Base-by-base conservation (phyloP, 2,329 filamentous ascomycete genomes). In the Coniosporium tulheliwenetii region DNA sequence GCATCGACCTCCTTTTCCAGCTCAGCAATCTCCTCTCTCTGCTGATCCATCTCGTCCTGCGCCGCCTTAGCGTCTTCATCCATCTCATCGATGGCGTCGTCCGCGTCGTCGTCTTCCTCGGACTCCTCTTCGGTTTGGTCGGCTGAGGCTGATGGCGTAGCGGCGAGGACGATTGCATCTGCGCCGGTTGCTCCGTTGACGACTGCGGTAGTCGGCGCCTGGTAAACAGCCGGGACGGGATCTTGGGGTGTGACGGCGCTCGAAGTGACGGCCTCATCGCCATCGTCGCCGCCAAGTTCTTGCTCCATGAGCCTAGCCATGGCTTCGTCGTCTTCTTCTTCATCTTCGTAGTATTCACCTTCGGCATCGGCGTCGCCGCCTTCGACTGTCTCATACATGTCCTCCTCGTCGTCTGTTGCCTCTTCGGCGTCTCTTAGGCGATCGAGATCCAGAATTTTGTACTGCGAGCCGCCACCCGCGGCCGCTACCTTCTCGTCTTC, bases 401-500 rank as follows among this genome's bases (percentile, higher is more conserved):
- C 61, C 9, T 57, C 60, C 59, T 59, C 12, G 65, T 62, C 1
- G 66, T 69, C 67, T 1, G 54, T 39, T 16, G 13, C 36, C 15
- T 39, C 14, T 31, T 41, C 39, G 33, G 52, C 43, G 41, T 44
- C 14, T 40, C 45, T 40, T 38, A 40, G 30, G 37, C 46, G 43
- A 12, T 61, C 56, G 15, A 52, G 53, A 41, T 61, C 58, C 12
- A 60, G 64, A 51, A 81, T 66, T 52, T 85, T 77, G 50, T 74
- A 81, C 39, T 53, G 53, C 30, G 53, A 50, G 10, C 78, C 74
- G 15, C 71, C 71, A 2, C 68, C 47, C 4, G 77, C 73, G 33
- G 70, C 49, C 30, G 52, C 58, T 3, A 26, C 19, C 32, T 52
- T 49, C 40, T 71, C 69, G 50, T 94, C 86, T 34, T 78, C 75